phyloP scores from a whole-genome alignment of 768 basidiomycete species.

The Trametes coccinea region DNA sequence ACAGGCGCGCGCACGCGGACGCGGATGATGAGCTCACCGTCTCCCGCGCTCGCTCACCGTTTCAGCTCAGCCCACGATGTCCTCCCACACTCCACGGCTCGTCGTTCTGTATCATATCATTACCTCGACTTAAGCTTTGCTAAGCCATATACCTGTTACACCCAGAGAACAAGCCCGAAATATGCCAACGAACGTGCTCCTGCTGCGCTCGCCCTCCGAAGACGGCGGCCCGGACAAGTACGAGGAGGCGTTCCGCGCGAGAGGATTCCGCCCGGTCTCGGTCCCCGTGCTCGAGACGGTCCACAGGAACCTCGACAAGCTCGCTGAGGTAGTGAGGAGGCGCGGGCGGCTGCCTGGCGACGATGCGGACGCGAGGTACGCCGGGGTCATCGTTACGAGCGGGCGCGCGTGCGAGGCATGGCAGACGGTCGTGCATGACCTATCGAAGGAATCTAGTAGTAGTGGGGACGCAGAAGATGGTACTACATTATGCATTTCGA shows the following conservation, averaged over 20 bases:
- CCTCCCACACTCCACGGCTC: not conserved
- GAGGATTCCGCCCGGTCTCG: slow-evolving; percentile 56
- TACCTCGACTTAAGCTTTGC: not conserved
- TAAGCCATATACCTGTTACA: not conserved
- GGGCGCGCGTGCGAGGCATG: slow-evolving; percentile 77
- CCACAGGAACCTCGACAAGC: slow-evolving; percentile 46
- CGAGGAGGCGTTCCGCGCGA: slow-evolving; percentile 46
- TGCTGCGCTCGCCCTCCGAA: slow-evolving; percentile 41
- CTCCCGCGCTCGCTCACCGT: slow-evolving; percentile 6
- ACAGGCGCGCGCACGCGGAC: not conserved
- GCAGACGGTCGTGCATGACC: slow-evolving; percentile 42
- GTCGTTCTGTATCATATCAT: not conserved
- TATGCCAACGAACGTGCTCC: slow-evolving; percentile 36
- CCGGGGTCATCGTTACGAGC: slow-evolving; percentile 79
- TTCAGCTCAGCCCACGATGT: slow-evolving; percentile 13
- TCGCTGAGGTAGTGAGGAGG: slow-evolving; percentile 43
- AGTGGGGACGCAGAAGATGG: not conserved
- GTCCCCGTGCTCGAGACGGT: slow-evolving; percentile 73
- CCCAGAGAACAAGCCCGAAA: not conserved
- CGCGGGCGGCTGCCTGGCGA: slow-evolving; percentile 26
- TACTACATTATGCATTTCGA: not conserved
- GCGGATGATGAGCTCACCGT: slow-evolving; percentile 13
- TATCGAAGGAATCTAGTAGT: not conserved
- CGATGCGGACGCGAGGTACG: slow-evolving; percentile 25
- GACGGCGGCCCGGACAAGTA: slow-evolving; percentile 54